Evolutionary conservation across 2,329 filamentous ascomycete genomes (phyloP).

Genomic region (Aspergillus quadricinctus): DNA sequence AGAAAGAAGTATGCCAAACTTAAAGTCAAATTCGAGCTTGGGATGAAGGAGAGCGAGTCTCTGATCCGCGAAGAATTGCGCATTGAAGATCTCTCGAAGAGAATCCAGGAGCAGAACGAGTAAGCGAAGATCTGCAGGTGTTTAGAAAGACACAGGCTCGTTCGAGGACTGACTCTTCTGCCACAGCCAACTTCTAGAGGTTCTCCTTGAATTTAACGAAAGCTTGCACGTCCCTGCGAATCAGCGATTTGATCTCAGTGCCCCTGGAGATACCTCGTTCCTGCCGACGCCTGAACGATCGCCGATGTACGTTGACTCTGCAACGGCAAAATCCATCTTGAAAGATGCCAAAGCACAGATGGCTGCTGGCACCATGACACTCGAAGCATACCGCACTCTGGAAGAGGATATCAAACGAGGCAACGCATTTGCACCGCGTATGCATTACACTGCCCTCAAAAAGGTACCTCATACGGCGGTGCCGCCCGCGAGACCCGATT

Average conservation of each 20-base stretch:
- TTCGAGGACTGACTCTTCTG: constrained; percentile 6
- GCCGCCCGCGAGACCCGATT: constrained; percentile 10
- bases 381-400: constrained; percentile 33
- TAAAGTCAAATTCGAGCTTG: constrained; percentile 75
- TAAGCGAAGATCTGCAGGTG: constrained; percentile 44
- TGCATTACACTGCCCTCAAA: constrained; percentile 29
- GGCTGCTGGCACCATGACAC: constrained; percentile 31
- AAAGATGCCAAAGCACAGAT: constrained; percentile 38
- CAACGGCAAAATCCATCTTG: constrained; percentile 31
- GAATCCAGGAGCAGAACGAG: constrained; percentile 90
- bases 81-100: constrained; percentile 72
- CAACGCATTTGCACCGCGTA: constrained; percentile 35
- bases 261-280: constrained; percentile 40
- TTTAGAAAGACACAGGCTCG: background rate
- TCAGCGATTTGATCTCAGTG: constrained; percentile 67
- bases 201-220: constrained; percentile 86
- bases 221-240: constrained; percentile 70
- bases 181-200: constrained; percentile 75
- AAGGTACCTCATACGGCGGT: constrained; percentile 28
- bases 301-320: constrained; percentile 31
- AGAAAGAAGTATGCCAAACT: constrained; percentile 86
- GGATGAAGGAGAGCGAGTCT: constrained; percentile 65
- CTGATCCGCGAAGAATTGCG: constrained; percentile 74
- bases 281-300: constrained; percentile 44
- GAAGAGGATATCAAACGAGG: constrained; percentile 37